Base-by-base conservation (phyloP, 2,329 filamentous ascomycete species). In the Talaromyces sp. region DNA sequence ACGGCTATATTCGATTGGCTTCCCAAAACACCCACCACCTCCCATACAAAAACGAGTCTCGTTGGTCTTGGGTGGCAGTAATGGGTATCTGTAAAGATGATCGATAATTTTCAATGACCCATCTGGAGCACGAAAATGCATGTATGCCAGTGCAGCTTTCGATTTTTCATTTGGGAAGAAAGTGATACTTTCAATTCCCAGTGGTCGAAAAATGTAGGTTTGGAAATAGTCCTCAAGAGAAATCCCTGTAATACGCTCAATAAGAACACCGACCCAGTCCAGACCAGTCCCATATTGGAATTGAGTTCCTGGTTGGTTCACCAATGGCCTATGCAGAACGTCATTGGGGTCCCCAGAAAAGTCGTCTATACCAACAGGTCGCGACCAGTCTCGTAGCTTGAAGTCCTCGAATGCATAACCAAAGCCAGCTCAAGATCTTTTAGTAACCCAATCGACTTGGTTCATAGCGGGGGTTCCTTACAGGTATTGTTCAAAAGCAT, bases 21-120 rank as follows among this genome's bases (percentile, higher is more conserved):
- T 78, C 0, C 82, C 80, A 62, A 82, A 89, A 43, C 82, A 73
- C 2, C 86, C 86, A 3, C 78, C 85, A 4, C 86, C 86, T 4
- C 83, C 86, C 39, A 79, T 81, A 64, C 87, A 79, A 66, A 86
- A 81, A 10, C 81, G 67, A 6, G 77, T 70, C 10, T 76, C 65
- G 1, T 71, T 75, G 4, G 74, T 68, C 4, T 16, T 29, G 10
- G 57, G 49, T 4, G 70, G 75, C n/a, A 75, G 64, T 0, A 86
- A 64, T 0, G 82, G 73, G 2, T 70, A 68, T 2, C 77, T 77
- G 45, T 77, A 75, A 1, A 80, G 61, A 57, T 87, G 85, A 46
- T 86, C 80, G 37, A 76, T 63, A 0, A 64, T 51, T 3, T 58
- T 59, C 6, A 81, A 41, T 1, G 60, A 70, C 3, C 79, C 80